These are phyloP conservation scores for Cunninghamia lanceolata DNA, from an alignment of 75 land plant species.

Conservation along the genomic window DNA sequence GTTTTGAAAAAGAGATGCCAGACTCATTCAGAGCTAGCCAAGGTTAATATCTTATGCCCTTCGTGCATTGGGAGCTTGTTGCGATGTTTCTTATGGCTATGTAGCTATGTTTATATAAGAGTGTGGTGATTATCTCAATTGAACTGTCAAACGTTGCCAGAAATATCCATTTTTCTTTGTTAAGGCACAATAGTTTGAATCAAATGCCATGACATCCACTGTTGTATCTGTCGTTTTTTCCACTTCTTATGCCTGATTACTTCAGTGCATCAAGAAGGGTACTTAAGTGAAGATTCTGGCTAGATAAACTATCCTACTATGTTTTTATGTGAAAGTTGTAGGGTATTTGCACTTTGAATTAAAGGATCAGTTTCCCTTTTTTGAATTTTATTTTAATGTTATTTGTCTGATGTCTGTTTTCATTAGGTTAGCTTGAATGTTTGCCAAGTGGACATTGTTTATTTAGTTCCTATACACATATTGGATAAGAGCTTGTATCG, in stretches of 20 bases:
- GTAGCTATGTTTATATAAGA: neutral
- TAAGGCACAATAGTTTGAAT: neutral
- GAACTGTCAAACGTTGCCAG: neutral
- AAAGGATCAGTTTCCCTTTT: neutral
- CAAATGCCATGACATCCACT: neutral
- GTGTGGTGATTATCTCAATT: too few species aligned
- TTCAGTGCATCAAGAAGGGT: neutral
- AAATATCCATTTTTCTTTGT: neutral
- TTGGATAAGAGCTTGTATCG: neutral
- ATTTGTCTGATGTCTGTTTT: neutral
- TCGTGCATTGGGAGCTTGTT: neutral
- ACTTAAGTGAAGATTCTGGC: neutral
- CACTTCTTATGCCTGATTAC: neutral
- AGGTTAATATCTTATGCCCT: constrained; percentile 38
- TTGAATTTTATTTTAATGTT: neutral
- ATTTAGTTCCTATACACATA: neutral
- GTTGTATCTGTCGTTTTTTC: neutral
- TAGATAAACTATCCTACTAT: neutral
- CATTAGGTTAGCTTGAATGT: neutral
- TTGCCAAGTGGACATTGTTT: neutral
- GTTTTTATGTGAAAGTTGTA: neutral
- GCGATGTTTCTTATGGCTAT: neutral
- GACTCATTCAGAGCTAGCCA: constrained; percentile 68
- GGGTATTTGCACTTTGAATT: neutral
- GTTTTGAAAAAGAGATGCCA: constrained; percentile 72